Evolutionary conservation across 805 yeast species (phyloP).

Genomic region (Candida tammaniensis): DNA sequence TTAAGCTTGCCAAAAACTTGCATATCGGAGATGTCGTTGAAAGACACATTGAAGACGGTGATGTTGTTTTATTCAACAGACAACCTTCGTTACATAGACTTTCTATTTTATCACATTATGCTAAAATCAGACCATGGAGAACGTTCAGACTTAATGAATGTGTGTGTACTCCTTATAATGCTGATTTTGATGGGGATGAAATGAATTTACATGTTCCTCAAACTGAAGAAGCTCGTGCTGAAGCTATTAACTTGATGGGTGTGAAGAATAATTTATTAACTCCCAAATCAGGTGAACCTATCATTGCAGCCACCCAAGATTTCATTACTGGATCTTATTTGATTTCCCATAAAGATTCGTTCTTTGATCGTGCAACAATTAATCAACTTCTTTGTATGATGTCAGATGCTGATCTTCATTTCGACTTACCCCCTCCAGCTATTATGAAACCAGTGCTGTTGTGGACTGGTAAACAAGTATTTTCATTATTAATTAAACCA

Average conservation of each 20-base stretch:
- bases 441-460: conserved; percentile 81
- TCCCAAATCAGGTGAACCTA: conserved; percentile 98
- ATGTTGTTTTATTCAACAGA: conserved; percentile 90
- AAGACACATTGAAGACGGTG: conserved; percentile 96
- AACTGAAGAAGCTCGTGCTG: conserved; percentile 98
- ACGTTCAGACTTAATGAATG: conserved; percentile 96
- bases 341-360: conserved; percentile 89
- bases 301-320: conserved; percentile 99
- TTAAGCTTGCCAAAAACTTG: conserved; percentile 69
- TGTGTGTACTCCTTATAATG: conserved; percentile 99
- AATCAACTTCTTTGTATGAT: conserved; percentile 87
- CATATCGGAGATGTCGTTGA: conserved; percentile 91
- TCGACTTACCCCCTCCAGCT: conserved; percentile 95
- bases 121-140: conserved; percentile 96
- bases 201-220: conserved; percentile 99
- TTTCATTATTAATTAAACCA: conserved; percentile 83
- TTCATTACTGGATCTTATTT: conserved; percentile 95
- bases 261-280: conserved; percentile 92
- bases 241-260: conserved; percentile 98
- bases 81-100: conserved; percentile 97
- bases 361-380: conserved; percentile 82
- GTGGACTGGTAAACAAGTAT: conserved; percentile 98
- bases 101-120: conserved; percentile 92
- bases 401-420: conserved; percentile 87
- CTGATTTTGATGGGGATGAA: conserved; percentile 99